Evolutionary conservation across 2,329 filamentous ascomycete species (phyloP).

Genomic region (Penicillium sp.): DNA sequence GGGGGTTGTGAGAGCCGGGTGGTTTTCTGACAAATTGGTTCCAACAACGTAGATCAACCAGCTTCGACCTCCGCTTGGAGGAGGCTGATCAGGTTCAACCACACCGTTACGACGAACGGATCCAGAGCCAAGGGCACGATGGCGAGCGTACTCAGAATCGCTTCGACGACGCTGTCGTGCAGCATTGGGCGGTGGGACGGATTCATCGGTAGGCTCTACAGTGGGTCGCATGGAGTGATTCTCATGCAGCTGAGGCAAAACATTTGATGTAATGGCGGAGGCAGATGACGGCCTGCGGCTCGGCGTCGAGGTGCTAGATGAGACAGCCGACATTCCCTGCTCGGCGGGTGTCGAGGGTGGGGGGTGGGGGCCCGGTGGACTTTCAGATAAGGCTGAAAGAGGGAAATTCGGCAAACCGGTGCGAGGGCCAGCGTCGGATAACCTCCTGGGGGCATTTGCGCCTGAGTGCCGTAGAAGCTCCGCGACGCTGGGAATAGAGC

Average conservation of each 20-base stretch:
- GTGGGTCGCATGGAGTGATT: constrained; percentile 37
- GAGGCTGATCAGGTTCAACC: constrained; percentile 58
- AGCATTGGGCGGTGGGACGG: constrained; percentile 40
- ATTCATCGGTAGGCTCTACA: constrained; percentile 44
- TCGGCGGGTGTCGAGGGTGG: constrained; percentile 66
- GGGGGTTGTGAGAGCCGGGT: constrained; percentile 68
- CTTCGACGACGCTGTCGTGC: constrained; percentile 57
- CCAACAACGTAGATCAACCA: constrained; percentile 74
- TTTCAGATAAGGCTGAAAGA: constrained; percentile 53
- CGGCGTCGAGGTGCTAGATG: constrained; percentile 54
- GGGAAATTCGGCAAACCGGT: constrained; percentile 34
- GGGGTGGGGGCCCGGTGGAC: constrained; percentile 59
- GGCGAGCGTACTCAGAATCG: constrained; percentile 58
- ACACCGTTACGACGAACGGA: constrained; percentile 64
- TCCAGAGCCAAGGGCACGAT: constrained; percentile 61
- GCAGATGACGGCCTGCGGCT: constrained; percentile 49
- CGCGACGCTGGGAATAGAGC: constrained; percentile 53
- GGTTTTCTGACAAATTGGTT: constrained; percentile 68
- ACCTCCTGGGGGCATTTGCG: constrained; percentile 29
- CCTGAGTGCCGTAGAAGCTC: constrained; percentile 57
- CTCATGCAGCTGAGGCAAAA: constrained; percentile 42
- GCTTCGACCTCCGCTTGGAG: constrained; percentile 57
- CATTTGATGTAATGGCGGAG: constrained; percentile 42
- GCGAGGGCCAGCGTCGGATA: constrained; percentile 33
- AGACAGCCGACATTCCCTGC: constrained; percentile 55